Evolutionary conservation across 2,329 filamentous ascomycete genomes (phyloP).

Genomic region (Aspergillus quadrilineatus): DNA sequence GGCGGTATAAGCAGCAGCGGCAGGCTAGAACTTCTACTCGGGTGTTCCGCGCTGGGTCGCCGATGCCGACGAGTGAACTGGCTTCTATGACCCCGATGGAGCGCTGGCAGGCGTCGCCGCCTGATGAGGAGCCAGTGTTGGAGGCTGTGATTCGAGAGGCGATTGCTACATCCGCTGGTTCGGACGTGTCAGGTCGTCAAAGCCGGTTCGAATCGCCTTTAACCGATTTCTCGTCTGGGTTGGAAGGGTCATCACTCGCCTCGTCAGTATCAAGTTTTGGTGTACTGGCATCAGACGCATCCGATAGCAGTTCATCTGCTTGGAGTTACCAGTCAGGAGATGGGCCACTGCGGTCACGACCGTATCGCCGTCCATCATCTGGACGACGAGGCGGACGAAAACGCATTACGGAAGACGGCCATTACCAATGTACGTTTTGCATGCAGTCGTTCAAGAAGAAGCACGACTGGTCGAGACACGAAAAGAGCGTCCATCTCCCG

Average conservation of each 20-base stretch:
- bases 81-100: constrained; percentile 49
- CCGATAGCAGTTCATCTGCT: constrained; percentile 32
- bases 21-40: constrained; percentile 27
- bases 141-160: constrained; percentile 42
- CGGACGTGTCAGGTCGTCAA: constrained; percentile 1
- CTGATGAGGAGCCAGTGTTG: constrained; percentile 47
- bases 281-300: constrained; percentile 30
- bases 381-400: constrained; percentile 12
- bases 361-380: constrained; percentile 14
- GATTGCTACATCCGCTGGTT: constrained; percentile 18
- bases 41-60: constrained; percentile 43
- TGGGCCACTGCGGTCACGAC: constrained; percentile 21
- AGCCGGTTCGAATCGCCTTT: background rate
- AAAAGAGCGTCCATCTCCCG: constrained; percentile 51
- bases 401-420: constrained; percentile 11
- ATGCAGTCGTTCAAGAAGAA: constrained; percentile 50
- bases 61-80: constrained; percentile 40
- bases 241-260: constrained; percentile 23
- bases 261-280: constrained; percentile 35
- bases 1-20: constrained; percentile 45
- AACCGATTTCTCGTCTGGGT: constrained; percentile 24
- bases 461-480: constrained; percentile 53
- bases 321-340: constrained; percentile 37
- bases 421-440: constrained; percentile 52
- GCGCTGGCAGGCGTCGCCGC: constrained; percentile 46